Evolutionary conservation across 164 flowering plant genomes (phyloP), one percentile per base, ranked within the genome.

Genomic region (Piper longum): DNA sequence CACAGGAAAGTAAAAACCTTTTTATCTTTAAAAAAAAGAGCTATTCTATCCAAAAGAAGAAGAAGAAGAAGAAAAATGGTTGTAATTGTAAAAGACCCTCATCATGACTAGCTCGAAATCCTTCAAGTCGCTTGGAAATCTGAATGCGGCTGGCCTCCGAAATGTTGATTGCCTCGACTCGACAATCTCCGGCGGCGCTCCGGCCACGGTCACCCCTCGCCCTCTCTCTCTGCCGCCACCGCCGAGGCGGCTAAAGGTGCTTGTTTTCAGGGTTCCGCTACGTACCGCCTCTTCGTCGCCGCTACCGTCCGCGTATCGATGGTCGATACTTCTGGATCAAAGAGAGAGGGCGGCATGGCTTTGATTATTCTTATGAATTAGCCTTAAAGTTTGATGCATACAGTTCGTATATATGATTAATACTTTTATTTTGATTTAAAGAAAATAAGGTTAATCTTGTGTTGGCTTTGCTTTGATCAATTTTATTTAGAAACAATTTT

Each of bases 81-180:
- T 26, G 36, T 26, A 26, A 26, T 26, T 26, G 36, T 26, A 26
- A 51, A 7, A 41, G 14, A 65, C 80, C 81, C 64, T 74, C 60
- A 8, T 64, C 73, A 12, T 60, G 41, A 7, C 72, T 52, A 7
- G 60, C 65, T 4, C 73, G 79, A 55, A 80, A 78, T 45, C 61
- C 41, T 19, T 75, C 64, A 9, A 80, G 78, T 0, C 62, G 52
- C 42, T 70, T n/a, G 44, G 77, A 26, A 12, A 80, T 70, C 55
- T 75, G 77, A 70, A 74, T 75, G 60, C 75, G 70, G 9, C 67
- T 64, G 36, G 69, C 65, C 68, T 78, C 80, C 17, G 70, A 60
- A 9, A 72, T 67, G n/a, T 19, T 64, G 56, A 42, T 52, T 57
- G n/a, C 70, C 68, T 59, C 63, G 59, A 68, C 61, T 79, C 18